Percentiles rank a stretch among this genome's conserved stretches.
Conservation (phyloP, 257 asterid species). For the Solanum piurae region DNA sequence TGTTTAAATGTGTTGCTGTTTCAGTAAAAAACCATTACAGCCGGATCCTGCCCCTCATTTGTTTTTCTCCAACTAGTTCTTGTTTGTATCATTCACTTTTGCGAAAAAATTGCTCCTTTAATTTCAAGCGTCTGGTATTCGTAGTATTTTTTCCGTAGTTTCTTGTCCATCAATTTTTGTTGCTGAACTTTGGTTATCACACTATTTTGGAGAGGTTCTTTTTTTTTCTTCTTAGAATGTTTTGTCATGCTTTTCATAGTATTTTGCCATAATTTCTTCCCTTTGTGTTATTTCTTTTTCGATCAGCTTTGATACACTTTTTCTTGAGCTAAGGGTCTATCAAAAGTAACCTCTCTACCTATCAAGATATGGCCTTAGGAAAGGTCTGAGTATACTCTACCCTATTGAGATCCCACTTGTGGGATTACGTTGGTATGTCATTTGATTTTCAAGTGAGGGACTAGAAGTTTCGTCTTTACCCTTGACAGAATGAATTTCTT, state of each 20-base stretch:
- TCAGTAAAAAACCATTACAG: background rate
- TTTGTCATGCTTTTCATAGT: background rate
- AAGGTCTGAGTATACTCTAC: background rate
- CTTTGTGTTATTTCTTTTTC: background rate
- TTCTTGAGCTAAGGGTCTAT: background rate
- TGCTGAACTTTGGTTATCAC: background rate
- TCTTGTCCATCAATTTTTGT: background rate
- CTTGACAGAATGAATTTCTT: background rate
- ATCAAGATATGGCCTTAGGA: background rate
- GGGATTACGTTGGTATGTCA: background rate
- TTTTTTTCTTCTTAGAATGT: background rate
- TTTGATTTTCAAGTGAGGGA: background rate
- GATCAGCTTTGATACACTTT: background rate
- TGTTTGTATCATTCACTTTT: background rate
- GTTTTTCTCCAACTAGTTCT: background rate
- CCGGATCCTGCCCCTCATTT: background rate
- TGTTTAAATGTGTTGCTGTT: background rate
- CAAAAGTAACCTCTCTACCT: too few species aligned
- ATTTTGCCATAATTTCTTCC: background rate
- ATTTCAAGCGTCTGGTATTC: background rate
- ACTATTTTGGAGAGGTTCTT: background rate
- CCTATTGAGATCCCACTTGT: background rate
- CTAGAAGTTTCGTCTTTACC: background rate
- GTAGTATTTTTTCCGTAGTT: background rate
- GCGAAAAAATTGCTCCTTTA: background rate